Base-by-base conservation (phyloP, 805 yeast genomes). In the Saccharomycopsis sp. region DNA sequence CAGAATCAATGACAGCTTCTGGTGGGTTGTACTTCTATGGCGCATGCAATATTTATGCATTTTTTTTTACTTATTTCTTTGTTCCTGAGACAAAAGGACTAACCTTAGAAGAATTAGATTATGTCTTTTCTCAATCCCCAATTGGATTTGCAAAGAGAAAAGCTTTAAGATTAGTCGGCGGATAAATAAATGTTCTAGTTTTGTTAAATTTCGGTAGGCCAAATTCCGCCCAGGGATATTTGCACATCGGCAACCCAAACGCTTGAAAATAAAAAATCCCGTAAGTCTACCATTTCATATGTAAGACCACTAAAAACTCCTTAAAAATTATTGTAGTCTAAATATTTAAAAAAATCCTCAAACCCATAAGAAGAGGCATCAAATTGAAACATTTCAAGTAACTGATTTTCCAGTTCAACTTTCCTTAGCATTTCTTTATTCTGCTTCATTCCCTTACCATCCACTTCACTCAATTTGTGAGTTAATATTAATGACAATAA, bases 51-150 rank as follows among this genome's bases (percentile, higher is more conserved):
- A 47, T 70, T 31, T 60, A 69, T 29, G 70, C 75, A 0, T 70
- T 72, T 62, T 63, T 68, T 56, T 54, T 70, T 47, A 74, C 75
- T 17, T 68, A 70, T 50, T 59, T 62, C 37, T 63, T 63, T 60
- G 61, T 67, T 20, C 62, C 88, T 2, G 89, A 82, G 58, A 82
- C 89, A 2, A 77, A 76, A 63, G 77, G 77, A 27, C 71, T 79
- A 51, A 79, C 90, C 0, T 71, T 83, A 55, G 93, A 84, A 62
- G 87, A 83, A 60, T 69, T 83, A 57, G 90, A 83, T 58, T 79
- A 77, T 40, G 84, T 83, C 14, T 84, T 83, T 58, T 70, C 54
- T 29, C 45, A 37, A 11, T 59, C 60, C 22, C 49, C 57, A 16
- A 19, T 49, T 9, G 41, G 40, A 5, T 52, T 47, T 33, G 47